Conservation (phyloP, 768 basidiomycete genomes). For the Crucibulum laeve region DNA sequence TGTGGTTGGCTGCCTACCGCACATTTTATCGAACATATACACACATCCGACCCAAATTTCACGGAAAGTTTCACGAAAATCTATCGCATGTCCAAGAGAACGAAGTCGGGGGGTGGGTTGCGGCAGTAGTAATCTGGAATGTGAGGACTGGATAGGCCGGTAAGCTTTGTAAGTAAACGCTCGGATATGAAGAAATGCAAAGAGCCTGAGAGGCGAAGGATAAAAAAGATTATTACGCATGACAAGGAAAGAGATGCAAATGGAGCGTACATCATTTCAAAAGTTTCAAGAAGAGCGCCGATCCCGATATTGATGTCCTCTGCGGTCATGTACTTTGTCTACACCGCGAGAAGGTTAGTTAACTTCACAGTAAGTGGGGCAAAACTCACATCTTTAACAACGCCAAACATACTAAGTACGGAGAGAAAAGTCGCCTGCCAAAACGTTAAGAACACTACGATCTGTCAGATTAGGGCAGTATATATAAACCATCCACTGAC, state of each 20-base stretch:
- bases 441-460: slow-evolving; percentile 65
- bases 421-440: slow-evolving; percentile 69
- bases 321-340: slow-evolving; percentile 70
- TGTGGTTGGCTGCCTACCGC: slow-evolving; percentile 50
- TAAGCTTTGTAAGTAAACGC: slow-evolving; percentile 74
- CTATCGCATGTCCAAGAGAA: slow-evolving; percentile 60
- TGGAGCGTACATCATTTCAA: slow-evolving; percentile 66
- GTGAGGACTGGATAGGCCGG: slow-evolving; percentile 23
- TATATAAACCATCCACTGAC: slow-evolving; percentile 25
- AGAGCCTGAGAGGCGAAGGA: slow-evolving; percentile 34
- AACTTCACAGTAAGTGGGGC: not conserved
- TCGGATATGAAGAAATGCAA: slow-evolving; percentile 65
- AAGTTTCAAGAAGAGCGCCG: slow-evolving; percentile 61
- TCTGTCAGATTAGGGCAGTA: not conserved
- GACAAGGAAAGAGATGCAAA: not conserved
- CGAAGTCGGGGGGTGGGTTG: slow-evolving; percentile 47
- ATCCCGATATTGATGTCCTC: slow-evolving; percentile 72
- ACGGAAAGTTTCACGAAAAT: slow-evolving; percentile 64
- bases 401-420: slow-evolving; percentile 48
- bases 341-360: not conserved
- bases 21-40: slow-evolving; percentile 52
- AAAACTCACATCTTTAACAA: slow-evolving; percentile 56
- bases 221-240: slow-evolving; percentile 8
- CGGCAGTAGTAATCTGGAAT: slow-evolving; percentile 23
- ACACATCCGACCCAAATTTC: slow-evolving; percentile 56